Evolutionary conservation across 73 alveolate species (phyloP).

Genomic region (Paramecium sonneborni): DNA sequence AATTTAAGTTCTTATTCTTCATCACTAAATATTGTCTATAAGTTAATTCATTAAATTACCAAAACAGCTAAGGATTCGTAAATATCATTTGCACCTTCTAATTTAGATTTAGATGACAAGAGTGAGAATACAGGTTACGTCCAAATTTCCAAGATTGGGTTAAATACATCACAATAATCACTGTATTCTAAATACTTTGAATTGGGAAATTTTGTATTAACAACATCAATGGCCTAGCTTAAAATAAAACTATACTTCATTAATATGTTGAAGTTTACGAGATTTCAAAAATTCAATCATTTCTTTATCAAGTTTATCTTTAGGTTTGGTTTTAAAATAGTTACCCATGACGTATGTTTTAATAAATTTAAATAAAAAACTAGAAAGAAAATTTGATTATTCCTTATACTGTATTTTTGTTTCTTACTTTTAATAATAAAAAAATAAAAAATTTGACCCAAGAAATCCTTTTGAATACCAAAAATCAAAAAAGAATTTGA

Average conservation of each 20-base stretch:
- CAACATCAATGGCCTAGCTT: background rate
- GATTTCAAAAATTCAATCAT: background rate
- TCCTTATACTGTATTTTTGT: background rate
- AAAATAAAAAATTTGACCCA: background rate
- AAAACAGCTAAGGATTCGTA: constrained; percentile 50
- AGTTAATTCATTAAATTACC: background rate
- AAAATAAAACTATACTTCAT: background rate
- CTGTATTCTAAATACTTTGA: background rate
- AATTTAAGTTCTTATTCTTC: constrained; percentile 50
- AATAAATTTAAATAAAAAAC: background rate
- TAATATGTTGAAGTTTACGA: background rate
- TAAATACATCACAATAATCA: background rate
- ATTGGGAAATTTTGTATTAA: background rate
- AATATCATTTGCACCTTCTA: constrained; percentile 33
- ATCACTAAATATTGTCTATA: constrained; percentile 50
- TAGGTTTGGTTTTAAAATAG: constrained; percentile 5
- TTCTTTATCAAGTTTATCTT: background rate
- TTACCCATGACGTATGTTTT: background rate
- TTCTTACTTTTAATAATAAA: background rate
- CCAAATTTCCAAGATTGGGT: background rate
- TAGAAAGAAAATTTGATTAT: background rate
- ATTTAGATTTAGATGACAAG: background rate
- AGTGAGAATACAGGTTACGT: background rate
- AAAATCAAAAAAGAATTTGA: too few relatives aligned
- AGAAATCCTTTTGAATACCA: background rate